A percentile compares a stretch with the other conserved stretches of the same genome.
These are phyloP conservation scores for Dioscorea zingiberensis DNA, from an alignment of 106 monocot species.

Conservation along the genomic window DNA sequence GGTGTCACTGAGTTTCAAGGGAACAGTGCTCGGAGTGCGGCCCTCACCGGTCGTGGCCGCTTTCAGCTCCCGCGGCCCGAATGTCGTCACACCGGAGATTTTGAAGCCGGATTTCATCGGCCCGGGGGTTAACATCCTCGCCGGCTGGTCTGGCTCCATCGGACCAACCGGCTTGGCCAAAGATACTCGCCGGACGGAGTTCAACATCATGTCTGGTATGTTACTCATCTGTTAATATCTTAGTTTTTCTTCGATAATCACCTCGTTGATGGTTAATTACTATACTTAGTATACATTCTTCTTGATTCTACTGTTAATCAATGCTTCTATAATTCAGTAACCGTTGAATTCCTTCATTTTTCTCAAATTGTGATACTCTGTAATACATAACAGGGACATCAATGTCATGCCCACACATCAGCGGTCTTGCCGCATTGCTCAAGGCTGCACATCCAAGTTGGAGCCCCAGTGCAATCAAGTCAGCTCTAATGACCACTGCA, in stretches of 20 bases:
- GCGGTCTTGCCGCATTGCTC: constrained; percentile 14
- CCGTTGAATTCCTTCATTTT: no score
- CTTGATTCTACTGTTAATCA: no score
- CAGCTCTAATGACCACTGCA: constrained; percentile 18
- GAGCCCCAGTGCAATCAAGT: constrained; percentile 24
- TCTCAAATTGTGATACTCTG: no score
- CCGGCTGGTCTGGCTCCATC: constrained; percentile 37
- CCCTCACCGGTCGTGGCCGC: constrained; percentile 56
- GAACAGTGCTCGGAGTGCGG: constrained; percentile 41
- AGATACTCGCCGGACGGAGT: constrained; percentile 33
- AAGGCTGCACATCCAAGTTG: constrained; percentile 19
- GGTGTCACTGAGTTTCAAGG: constrained; percentile 34
- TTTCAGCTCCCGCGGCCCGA: constrained; percentile 54
- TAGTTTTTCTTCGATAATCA: no score
- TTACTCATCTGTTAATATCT: not conserved
- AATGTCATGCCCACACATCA: constrained; percentile 25
- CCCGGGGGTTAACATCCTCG: constrained; percentile 51
- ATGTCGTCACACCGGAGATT: constrained; percentile 35
- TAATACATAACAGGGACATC: constrained; percentile 1
- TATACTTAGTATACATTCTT: no score
- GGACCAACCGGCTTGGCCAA: constrained; percentile 41
- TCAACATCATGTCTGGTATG: constrained; percentile 56
- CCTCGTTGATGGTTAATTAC: no score
- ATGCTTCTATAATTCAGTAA: no score
- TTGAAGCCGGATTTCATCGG: constrained; percentile 58